phyloP scores from a whole-genome alignment of 495 filamentous ascomycete genomes.

The Peziza echinospora region DNA sequence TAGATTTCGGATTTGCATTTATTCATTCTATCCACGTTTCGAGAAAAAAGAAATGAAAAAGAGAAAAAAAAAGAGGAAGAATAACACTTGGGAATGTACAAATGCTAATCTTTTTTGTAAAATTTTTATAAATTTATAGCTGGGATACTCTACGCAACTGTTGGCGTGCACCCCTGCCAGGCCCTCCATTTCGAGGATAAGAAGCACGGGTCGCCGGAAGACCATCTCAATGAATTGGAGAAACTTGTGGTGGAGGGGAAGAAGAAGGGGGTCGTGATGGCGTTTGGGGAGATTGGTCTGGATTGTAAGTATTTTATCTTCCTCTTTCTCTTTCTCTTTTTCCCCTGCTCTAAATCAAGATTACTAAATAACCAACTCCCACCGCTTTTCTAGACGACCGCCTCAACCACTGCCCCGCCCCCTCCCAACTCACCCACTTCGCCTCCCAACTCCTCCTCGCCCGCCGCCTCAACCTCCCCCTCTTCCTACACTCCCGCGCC shows the following conservation, averaged over 20 bases:
- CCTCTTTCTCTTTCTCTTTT: no score
- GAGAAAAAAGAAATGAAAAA: no score
- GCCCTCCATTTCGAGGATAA: slow-evolving; percentile 45
- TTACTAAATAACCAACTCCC: no score
- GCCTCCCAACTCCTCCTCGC: slow-evolving; percentile 57
- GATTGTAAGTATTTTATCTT: slow-evolving; percentile 47
- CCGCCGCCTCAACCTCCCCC: slow-evolving; percentile 51
- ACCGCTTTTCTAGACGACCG: no score
- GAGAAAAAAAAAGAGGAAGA: no score
- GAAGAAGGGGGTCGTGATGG: slow-evolving; percentile 35
- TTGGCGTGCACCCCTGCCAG: slow-evolving; percentile 83
- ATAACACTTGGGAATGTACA: no score
- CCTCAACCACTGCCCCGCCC: slow-evolving; percentile 50
- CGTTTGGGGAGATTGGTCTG: slow-evolving; percentile 88
- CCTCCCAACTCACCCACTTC: slow-evolving; percentile 69
- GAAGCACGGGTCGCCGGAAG: slow-evolving; percentile 32
- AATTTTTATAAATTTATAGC: no score
- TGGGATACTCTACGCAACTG: slow-evolving; percentile 41
- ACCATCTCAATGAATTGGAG: slow-evolving; percentile 35
- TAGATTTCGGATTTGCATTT: no score
- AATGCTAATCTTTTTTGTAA: no score
- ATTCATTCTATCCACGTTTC: no score
- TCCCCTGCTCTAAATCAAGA: no score
- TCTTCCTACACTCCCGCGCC: slow-evolving; percentile 79
- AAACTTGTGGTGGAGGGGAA: slow-evolving; percentile 30